phyloP scores from a whole-genome alignment of 352 stramenopile species.

The Phytopythium kandeliae region DNA sequence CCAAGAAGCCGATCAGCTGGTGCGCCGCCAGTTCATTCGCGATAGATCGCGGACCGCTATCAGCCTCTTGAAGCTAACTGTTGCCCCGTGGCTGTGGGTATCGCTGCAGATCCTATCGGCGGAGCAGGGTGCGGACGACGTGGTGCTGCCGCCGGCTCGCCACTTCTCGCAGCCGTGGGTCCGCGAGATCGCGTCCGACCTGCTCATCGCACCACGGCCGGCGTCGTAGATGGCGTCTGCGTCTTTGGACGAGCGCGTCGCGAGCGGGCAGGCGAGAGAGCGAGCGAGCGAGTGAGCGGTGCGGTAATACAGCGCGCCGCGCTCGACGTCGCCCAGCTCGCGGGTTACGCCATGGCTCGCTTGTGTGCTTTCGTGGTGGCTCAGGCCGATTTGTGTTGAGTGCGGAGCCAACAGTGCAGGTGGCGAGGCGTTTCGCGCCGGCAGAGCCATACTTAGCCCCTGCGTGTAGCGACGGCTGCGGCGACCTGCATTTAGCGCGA shows the following conservation, averaged over 20 bases:
- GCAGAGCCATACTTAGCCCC: background rate
- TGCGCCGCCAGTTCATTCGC: conserved; percentile 7
- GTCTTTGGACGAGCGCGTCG: too few species aligned
- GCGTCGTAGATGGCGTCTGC: background rate
- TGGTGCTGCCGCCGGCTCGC: conserved; percentile 42
- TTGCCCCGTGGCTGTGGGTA: too few species aligned
- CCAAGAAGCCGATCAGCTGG: conserved; percentile 53
- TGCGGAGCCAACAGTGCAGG: too few species aligned
- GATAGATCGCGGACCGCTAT: too few species aligned
- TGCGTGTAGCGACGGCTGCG: background rate
- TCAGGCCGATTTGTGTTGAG: too few species aligned
- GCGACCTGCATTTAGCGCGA: background rate
- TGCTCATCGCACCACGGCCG: background rate
- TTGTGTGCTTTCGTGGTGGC: too few species aligned
- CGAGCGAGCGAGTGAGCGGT: background rate
- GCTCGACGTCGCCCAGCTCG: too few species aligned
- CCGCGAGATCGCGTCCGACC: conserved; percentile 26
- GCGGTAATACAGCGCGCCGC: background rate
- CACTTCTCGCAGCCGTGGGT: conserved; percentile 75
- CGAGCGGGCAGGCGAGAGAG: too few species aligned
- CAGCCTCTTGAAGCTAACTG: too few species aligned
- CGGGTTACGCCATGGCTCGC: too few species aligned
- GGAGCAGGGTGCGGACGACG: conserved; percentile 61
- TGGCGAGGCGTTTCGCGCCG: background rate
- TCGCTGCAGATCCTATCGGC: conserved; percentile 36